Evolutionary conservation across 176 grass and related monocot genomes (phyloP).

Genomic region (Musa acuminata): DNA sequence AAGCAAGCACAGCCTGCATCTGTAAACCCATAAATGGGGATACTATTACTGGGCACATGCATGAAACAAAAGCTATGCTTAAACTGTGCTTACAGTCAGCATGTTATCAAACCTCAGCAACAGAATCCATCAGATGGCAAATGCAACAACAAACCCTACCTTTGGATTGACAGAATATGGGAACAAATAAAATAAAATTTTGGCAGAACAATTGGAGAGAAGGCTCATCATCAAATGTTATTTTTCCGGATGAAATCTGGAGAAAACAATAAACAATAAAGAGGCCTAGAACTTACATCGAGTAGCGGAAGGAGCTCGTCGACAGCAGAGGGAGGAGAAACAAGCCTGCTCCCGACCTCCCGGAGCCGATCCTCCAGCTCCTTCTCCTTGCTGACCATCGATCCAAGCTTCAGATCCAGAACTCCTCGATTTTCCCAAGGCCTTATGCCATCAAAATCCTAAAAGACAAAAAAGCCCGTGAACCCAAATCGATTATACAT

Average conservation of each 20-base stretch:
- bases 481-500: too few relatives aligned
- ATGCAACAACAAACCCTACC: too few relatives aligned
- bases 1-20: neutral
- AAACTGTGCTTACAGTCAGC: too few relatives aligned
- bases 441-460: neutral
- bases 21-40: neutral
- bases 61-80: too few relatives aligned
- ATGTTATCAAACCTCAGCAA: too few relatives aligned
- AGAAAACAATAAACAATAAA: neutral
- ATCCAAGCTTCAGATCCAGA: neutral
- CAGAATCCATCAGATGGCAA: too few relatives aligned
- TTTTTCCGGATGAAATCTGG: neutral
- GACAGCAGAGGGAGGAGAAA: slow-evolving; percentile 9
- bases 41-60: neutral
- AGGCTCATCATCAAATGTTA: neutral
- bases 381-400: slow-evolving; percentile 11
- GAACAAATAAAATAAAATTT: neutral
- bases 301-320: slow-evolving; percentile 33
- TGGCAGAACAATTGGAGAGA: neutral
- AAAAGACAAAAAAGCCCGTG: neutral
- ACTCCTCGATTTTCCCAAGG: neutral
- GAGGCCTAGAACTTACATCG: slow-evolving; percentile 26
- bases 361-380: slow-evolving; percentile 41
- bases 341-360: slow-evolving; percentile 35
- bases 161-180: neutral